phyloP scores from a whole-genome alignment of 116 monocot species.

The Papilionanthe hybrid region DNA sequence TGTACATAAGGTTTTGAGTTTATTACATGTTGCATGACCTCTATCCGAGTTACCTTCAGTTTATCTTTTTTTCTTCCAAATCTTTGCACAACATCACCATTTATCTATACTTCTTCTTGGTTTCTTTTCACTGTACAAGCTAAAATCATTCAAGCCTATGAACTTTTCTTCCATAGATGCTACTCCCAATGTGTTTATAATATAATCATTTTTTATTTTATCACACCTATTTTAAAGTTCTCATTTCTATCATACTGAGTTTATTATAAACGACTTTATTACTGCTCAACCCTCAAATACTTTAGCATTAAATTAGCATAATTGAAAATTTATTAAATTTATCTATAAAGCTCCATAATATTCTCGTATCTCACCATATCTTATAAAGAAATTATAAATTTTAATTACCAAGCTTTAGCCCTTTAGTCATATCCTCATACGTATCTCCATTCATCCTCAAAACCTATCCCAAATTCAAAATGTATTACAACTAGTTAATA shows the following conservation, averaged over 20 bases:
- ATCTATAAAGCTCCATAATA: not conserved
- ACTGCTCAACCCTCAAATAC: not conserved
- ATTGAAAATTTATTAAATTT: not conserved
- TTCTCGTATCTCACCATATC: not conserved
- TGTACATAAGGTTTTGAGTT: not conserved
- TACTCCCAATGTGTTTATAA: not conserved
- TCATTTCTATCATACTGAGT: not conserved
- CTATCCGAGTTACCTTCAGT: not conserved
- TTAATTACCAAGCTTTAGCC: not conserved
- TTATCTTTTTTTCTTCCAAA: not conserved
- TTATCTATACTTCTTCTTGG: not conserved
- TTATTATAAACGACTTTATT: not conserved
- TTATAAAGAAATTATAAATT: not conserved
- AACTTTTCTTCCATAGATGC: not conserved
- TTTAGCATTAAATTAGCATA: not conserved
- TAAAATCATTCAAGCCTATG: no score
- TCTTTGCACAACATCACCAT: not conserved
- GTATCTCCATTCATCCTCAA: not conserved
- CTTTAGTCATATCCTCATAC: not conserved
- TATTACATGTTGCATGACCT: not conserved
- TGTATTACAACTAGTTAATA: not conserved
- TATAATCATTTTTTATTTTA: not conserved
- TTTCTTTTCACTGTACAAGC: no score
- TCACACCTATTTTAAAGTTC: not conserved
- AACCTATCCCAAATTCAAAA: not conserved